phyloP scores from a whole-genome alignment of 1,139 yeast species.

The Pichia sp. region DNA sequence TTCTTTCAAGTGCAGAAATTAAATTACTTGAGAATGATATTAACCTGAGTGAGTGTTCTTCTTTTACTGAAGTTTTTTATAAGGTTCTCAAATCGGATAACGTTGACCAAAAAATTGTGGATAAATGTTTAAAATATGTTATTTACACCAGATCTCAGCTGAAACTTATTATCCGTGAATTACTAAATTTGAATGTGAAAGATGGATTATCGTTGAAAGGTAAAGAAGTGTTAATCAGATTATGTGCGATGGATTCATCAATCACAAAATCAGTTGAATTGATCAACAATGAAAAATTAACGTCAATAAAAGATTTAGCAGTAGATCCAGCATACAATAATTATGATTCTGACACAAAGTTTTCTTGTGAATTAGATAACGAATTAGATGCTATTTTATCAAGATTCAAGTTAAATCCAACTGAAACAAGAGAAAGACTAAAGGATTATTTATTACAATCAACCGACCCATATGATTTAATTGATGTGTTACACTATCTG shows the following conservation, averaged over 20 bases:
- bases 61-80: conserved; percentile 33
- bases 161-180: conserved; percentile 47
- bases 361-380: not conserved
- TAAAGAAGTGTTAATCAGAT: conserved; percentile 60
- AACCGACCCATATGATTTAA: conserved; percentile 47
- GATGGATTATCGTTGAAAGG: conserved; percentile 56
- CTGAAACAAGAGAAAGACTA: conserved; percentile 45
- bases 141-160: conserved; percentile 40
- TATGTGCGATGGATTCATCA: conserved; percentile 59
- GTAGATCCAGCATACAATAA: not conserved
- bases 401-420: conserved; percentile 8
- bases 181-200: conserved; percentile 48
- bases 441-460: conserved; percentile 44
- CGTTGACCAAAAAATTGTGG: conserved; percentile 30
- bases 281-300: conserved; percentile 9
- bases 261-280: conserved; percentile 55
- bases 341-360: not conserved
- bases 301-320: not conserved
- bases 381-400: not conserved
- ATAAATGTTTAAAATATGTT: conserved; percentile 41
- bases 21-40: conserved; percentile 17
- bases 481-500: conserved; percentile 43
- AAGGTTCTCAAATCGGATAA: conserved; percentile 25
- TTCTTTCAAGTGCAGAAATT: conserved; percentile 9
- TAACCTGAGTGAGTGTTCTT: conserved; percentile 13